Conservation (phyloP, 2,329 filamentous ascomycete species). For the Pseudogymnoascus sp. region DNA sequence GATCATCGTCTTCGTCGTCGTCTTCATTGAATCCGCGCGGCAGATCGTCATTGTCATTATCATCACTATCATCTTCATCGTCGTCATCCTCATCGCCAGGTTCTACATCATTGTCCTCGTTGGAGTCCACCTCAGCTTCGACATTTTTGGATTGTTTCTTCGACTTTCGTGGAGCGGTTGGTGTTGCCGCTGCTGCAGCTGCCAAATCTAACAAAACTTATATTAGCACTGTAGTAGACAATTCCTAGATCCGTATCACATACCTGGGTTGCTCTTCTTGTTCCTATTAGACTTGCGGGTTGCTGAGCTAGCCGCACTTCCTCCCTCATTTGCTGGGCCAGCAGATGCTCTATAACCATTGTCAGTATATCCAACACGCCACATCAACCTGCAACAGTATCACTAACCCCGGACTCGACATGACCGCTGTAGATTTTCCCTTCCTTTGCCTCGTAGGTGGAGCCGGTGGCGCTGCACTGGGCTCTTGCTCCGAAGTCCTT, state of each 20-base stretch:
- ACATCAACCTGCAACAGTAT: slow-evolving; percentile 10
- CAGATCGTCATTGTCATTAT: slow-evolving; percentile 36
- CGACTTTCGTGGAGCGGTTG: slow-evolving; percentile 43
- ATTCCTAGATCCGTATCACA: slow-evolving; percentile 4
- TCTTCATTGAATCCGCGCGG: slow-evolving; percentile 33
- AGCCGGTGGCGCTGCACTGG: slow-evolving; percentile 30
- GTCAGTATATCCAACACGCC: slow-evolving; percentile 19
- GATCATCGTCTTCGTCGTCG: slow-evolving; percentile 51
- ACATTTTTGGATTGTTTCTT: slow-evolving; percentile 50
- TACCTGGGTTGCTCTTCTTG: slow-evolving; percentile 56
- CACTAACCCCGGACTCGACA: slow-evolving; percentile 66
- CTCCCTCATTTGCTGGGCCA: slow-evolving; percentile 52
- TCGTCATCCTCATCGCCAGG: slow-evolving; percentile 43
- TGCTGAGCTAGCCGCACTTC: slow-evolving; percentile 51
- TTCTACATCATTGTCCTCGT: slow-evolving; percentile 38
- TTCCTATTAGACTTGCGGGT: slow-evolving; percentile 65
- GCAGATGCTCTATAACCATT: slow-evolving; percentile 46
- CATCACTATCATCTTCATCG: slow-evolving; percentile 55
- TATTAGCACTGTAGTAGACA: background rate
- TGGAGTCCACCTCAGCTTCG: slow-evolving; percentile 63
- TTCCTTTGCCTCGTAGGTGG: slow-evolving; percentile 45
- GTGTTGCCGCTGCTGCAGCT: background rate
- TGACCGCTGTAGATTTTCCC: slow-evolving; percentile 53
- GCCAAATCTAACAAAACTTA: background rate
- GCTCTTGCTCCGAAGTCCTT: slow-evolving; percentile 48